phyloP scores from a whole-genome alignment of 805 yeast species.

The Monosporozyma siamensis region DNA sequence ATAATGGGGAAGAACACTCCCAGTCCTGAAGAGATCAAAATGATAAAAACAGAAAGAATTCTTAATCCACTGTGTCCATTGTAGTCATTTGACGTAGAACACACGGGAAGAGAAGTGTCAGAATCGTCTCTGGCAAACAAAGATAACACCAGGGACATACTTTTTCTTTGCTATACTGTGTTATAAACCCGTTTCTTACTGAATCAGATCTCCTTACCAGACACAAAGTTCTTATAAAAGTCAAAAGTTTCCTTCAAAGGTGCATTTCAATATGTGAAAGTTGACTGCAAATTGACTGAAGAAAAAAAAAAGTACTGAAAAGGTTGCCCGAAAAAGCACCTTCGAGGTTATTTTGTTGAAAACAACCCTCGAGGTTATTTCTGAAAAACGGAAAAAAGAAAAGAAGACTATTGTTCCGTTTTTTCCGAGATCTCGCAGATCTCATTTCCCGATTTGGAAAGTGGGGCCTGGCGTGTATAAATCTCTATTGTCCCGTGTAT shows the following conservation, averaged over 20 bases:
- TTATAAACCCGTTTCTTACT: no score
- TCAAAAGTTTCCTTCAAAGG: neutral
- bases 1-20: constrained; percentile 57
- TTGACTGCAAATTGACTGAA: no score
- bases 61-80: constrained; percentile 36
- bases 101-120: constrained; percentile 12
- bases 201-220: no score
- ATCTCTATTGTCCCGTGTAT: no score
- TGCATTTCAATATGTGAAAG: neutral
- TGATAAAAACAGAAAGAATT: constrained; percentile 53
- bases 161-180: no score
- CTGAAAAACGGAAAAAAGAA: neutral
- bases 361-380: neutral
- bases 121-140: constrained; percentile 31
- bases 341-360: constrained; percentile 1
- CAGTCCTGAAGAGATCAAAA: constrained; percentile 44
- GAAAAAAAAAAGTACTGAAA: neutral
- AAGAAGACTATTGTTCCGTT: no score
- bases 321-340: neutral
- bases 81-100: constrained; percentile 36
- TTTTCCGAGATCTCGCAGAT: no score
- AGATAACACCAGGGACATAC: constrained; percentile 36
- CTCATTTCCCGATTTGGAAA: no score
- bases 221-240: no score
- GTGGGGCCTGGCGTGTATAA: no score